Conservation (phyloP, 169 alveolate genomes). For the Plasmodium inui region DNA sequence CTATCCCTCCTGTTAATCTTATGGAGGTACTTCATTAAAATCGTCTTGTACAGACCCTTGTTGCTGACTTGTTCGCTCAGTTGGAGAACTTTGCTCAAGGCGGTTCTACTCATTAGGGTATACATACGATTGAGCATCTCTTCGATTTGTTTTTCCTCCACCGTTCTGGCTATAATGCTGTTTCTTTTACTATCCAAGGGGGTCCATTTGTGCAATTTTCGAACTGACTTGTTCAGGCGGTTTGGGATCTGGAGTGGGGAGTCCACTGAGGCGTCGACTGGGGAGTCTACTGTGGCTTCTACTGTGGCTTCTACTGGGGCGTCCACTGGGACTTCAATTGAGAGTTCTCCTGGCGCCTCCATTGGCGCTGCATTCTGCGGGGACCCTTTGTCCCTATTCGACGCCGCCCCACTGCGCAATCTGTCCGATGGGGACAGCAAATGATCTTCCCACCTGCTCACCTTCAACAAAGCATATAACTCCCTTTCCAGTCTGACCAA, state of each 20-base stretch:
- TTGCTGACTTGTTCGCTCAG: constrained; percentile 8
- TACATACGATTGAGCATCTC: neutral
- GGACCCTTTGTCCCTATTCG: neutral
- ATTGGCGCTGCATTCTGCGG: neutral
- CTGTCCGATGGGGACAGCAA: neutral
- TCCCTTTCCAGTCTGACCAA: neutral
- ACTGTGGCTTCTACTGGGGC: neutral
- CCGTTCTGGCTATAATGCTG: neutral
- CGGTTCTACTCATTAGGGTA: neutral
- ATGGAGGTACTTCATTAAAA: neutral
- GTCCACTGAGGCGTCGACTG: neutral
- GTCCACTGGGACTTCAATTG: neutral
- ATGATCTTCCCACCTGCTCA: neutral
- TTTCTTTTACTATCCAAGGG: neutral
- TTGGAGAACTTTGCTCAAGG: neutral
- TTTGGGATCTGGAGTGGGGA: neutral
- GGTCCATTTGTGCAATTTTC: neutral
- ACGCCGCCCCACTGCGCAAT: neutral
- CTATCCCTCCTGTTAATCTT: neutral
- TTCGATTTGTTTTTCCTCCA: neutral
- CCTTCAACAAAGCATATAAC: neutral
- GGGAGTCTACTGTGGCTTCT: neutral
- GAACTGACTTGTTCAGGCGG: neutral
- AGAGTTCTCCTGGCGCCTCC: neutral
- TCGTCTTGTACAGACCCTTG: neutral